Base-by-base conservation (phyloP, 2,329 filamentous ascomycete genomes). In the Microdochium trichocladiopsis region DNA sequence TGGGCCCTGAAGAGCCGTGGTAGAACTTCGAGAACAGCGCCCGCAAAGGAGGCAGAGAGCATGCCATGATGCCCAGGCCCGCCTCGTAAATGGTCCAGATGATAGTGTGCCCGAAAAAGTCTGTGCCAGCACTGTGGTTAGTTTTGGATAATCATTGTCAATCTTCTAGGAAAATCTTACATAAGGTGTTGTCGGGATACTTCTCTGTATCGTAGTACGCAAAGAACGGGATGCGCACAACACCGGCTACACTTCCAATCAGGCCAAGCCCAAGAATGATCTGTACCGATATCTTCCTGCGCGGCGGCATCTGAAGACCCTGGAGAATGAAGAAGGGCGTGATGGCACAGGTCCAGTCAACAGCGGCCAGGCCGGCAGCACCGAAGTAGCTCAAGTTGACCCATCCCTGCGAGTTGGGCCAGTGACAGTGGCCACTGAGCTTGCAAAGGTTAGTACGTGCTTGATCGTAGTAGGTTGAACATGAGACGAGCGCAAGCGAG, bases 251-350 rank as follows among this genome's bases (percentile, higher is more conserved):
- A 47, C 55, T 55, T 11, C 50, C 56, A 24, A 55, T 21, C 8
- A 49, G 31, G 12, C 52, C 56, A 14, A 58, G 48, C 2, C 48
- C 49, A 9, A 58, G 49, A 9, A 58, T 25, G 11, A 21, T 16
- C 31, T 52, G 22, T 12, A 58, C 16, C 11, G 47, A 54, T 25
- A 57, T 48, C 48, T 66, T 66, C 22, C 55, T 54, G 0, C 59
- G 52, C 3, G 50, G 54, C 0, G 58, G 53, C 60, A 66, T 65
- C 43, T 65, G 62, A 1, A 66, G 18, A 0, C 55, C 54, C 16
- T 53, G 49, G 1, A 67, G 49, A 3, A 67, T 59, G 49, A 66
- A 66, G 50, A 65, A 63, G 0, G 65, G 65, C 2, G 59, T 59
- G 5, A 58, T 60, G 11, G 62, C 63, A 24, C 59, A 65, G 1